Percentiles rank a stretch among this genome's conserved stretches.
Evolutionary conservation across 2,329 filamentous ascomycete species (phyloP).

Genomic region (Phaeosphaeriaceae sp.): DNA sequence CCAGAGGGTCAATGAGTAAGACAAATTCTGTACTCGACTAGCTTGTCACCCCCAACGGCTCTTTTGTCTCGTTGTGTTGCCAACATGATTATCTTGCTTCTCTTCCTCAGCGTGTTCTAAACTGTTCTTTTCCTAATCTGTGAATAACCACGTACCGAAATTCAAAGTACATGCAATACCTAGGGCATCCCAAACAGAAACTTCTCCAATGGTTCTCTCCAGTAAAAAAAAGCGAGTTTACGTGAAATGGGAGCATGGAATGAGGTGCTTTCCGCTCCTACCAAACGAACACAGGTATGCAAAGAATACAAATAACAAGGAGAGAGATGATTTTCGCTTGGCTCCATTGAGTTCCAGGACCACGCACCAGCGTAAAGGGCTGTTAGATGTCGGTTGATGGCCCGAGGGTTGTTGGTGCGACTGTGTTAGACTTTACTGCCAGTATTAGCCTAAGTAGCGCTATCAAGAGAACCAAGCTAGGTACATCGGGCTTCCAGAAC

Average conservation of each 20-base stretch:
- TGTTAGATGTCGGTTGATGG: not conserved
- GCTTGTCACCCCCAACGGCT: no score
- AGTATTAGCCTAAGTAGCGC: conserved; percentile 57
- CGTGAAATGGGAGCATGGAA: conserved; percentile 65
- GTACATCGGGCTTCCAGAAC: conserved; percentile 62
- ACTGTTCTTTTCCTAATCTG: conserved; percentile 55
- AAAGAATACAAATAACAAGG: conserved; percentile 58
- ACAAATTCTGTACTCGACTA: no score
- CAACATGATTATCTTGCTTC: no score
- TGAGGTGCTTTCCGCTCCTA: conserved; percentile 62
- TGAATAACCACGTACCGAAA: conserved; percentile 16
- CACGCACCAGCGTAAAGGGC: conserved; percentile 62
- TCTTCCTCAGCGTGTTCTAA: conserved; percentile 51
- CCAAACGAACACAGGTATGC: conserved; percentile 57
- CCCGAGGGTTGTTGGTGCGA: no score
- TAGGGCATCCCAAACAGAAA: conserved; percentile 68
- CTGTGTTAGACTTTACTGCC: no score
- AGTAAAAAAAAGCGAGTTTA: no score
- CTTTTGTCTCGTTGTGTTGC: no score
- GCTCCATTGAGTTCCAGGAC: conserved; percentile 56
- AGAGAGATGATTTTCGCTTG: conserved; percentile 60
- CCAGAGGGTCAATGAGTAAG: no score
- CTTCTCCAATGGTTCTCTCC: no score
- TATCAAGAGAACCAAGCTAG: conserved; percentile 58
- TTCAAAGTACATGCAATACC: conserved; percentile 57